Evolutionary conservation across 2,329 filamentous ascomycete species (phyloP).

Genomic region (Pseudonectria buxi): DNA sequence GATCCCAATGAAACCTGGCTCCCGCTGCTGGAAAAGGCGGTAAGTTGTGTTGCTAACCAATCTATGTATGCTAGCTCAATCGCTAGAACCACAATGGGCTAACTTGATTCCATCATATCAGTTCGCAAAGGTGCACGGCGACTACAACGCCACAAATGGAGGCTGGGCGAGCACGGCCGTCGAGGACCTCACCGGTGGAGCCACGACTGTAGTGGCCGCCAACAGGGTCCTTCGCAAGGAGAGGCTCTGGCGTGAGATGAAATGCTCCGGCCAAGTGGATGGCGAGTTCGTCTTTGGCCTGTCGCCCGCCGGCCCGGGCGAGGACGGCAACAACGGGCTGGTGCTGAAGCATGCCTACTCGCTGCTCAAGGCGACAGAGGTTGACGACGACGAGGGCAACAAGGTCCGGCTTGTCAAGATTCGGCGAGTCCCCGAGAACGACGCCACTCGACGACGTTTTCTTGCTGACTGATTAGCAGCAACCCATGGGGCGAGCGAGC

Average conservation of each 20-base stretch:
- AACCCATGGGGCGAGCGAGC: constrained; percentile 64
- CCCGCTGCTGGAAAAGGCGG: constrained; percentile 64
- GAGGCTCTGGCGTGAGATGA: constrained; percentile 62
- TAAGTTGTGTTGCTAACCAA: constrained; percentile 7
- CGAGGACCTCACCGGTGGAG: constrained; percentile 48
- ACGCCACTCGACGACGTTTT: neutral
- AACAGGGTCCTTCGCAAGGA: constrained; percentile 59
- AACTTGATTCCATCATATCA: constrained; percentile 6
- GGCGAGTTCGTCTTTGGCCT: constrained; percentile 57
- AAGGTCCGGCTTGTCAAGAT: constrained; percentile 36
- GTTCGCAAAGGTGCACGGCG: constrained; percentile 70
- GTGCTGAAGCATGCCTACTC: constrained; percentile 44
- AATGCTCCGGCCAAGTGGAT: constrained; percentile 58
- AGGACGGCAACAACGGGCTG: constrained; percentile 31
- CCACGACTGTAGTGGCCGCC: constrained; percentile 48
- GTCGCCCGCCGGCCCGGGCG: constrained; percentile 24
- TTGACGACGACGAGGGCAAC: constrained; percentile 33
- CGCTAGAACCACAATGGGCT: neutral
- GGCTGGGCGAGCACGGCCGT: constrained; percentile 53
- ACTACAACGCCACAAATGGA: constrained; percentile 61
- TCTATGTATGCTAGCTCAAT: neutral
- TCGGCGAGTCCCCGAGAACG: constrained; percentile 26
- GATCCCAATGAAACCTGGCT: constrained; percentile 69
- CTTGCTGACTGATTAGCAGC: constrained; percentile 29
- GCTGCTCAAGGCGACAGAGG: constrained; percentile 40